phyloP scores from a whole-genome alignment of 140 eudicot species.

The Ambrosia hybrid region DNA sequence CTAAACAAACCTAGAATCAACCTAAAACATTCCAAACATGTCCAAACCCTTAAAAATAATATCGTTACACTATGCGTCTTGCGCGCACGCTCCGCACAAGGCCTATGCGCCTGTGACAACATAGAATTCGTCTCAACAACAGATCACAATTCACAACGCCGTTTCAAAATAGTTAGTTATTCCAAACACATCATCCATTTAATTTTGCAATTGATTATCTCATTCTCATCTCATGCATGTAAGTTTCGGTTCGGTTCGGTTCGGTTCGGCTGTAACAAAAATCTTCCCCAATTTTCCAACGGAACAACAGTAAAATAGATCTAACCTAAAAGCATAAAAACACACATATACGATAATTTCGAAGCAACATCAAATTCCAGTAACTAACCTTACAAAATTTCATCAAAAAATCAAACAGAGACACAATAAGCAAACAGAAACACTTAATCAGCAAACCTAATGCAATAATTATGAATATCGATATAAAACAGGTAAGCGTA shows the following conservation, averaged over 20 bases:
- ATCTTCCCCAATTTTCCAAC: no score
- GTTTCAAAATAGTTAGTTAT: neutral
- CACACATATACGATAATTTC: neutral
- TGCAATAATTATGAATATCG: neutral
- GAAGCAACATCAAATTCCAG: constrained; percentile 11
- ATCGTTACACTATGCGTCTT: neutral
- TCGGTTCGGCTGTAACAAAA: no score
- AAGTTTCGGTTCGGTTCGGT: no score
- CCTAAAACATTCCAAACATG: no score
- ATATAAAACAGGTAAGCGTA: neutral
- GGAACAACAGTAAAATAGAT: no score
- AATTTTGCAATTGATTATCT: no score
- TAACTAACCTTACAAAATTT: neutral
- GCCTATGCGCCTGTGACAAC: neutral
- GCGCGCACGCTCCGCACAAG: no score
- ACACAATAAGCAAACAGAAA: neutral
- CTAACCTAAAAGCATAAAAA: neutral
- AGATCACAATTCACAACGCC: neutral
- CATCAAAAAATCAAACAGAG: neutral
- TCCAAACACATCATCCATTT: neutral
- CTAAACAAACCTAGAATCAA: no score
- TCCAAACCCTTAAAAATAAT: no score
- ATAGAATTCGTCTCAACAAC: neutral
- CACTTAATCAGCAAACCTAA: neutral
- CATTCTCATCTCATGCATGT: no score